Base-by-base conservation (phyloP, 1,284 basidiomycete genomes). In the Thecaphora thlaspeos region DNA sequence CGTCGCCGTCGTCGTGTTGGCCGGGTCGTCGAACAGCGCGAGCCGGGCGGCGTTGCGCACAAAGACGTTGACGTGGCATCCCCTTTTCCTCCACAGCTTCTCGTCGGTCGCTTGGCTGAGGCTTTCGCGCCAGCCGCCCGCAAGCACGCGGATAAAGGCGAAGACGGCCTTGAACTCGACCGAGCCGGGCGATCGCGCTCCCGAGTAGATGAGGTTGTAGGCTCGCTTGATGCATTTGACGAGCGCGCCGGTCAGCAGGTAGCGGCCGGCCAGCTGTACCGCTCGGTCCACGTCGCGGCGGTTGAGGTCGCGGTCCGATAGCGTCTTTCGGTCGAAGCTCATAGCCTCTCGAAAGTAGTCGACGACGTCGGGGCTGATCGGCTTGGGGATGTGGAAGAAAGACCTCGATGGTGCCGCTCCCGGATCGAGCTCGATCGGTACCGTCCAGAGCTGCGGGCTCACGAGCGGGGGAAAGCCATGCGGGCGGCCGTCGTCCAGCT, bases 131-230 rank as follows among this genome's bases (percentile, higher is more conserved):
- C 23, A 42, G 7, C 61, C 61, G 19, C 61, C 61, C n/a, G 59
- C 49, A 28, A 64, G 52, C n/a, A 64, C 42, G 40, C 56, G 52
- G 2, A 56, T 42, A 41, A 60, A 43, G 23, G 23, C 38, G 47
- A 53, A 56, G 5, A 60, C 32, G 7, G 48, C 42, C 39, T 42
- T 50, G 41, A 53, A 56, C 28, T 64, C 61, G 50, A 28, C 11
- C 26, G 59, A 64, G 5, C 28, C 36, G 5, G 48, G 43, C 3
- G 55, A 43, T 15, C 52, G 43, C 8, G 15, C 21, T 14, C 61
- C 61, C 3, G 41, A 42, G 30, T 60, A 64, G 47, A 64, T 53
- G 17, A 64, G 18, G 24, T 60, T 64, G 53, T 60, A 64, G 36
- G 43, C 44, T 48, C 49, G 49, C 24, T 50, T 43, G 23, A 64